Conservation (phyloP, 1,139 yeast species). For the Suhomyces bolitotheri region DNA sequence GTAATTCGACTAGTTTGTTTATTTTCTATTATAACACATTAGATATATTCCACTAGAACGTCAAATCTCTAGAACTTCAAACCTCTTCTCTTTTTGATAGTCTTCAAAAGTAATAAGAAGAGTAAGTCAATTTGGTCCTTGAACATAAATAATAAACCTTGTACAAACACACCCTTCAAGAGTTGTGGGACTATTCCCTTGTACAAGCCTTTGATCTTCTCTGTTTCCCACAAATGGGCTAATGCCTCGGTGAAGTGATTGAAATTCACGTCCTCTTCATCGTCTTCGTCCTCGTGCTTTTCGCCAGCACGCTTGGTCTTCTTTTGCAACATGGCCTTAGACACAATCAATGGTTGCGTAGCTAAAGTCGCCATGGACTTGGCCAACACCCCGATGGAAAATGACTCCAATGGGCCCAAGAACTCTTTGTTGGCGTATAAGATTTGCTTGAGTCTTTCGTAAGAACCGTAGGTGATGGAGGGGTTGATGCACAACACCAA, state of each 20-base stretch:
- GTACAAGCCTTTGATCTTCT: conserved; percentile 60
- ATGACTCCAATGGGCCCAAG: conserved; percentile 67
- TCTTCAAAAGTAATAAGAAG: conserved; percentile 39
- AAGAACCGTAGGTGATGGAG: conserved; percentile 83
- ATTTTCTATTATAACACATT: background rate
- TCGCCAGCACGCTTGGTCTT: conserved; percentile 28
- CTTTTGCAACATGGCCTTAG: conserved; percentile 80
- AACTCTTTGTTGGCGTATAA: conserved; percentile 48
- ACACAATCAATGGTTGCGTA: conserved; percentile 84
- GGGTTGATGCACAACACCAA: conserved; percentile 80
- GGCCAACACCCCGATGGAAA: conserved; percentile 73
- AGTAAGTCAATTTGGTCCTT: conserved; percentile 64
- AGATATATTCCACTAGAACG: conserved; percentile 4
- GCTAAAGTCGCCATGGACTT: conserved; percentile 78
- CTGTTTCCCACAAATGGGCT: conserved; percentile 46
- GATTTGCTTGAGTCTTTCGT: conserved; percentile 64
- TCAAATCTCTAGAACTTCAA: conserved; percentile 6
- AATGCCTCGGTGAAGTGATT: conserved; percentile 56
- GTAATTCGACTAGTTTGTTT: too few species aligned
- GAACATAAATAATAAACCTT: conserved; percentile 81
- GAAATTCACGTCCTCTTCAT: conserved; percentile 40
- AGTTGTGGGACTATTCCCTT: conserved; percentile 83
- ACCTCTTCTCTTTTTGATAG: conserved; percentile 8
- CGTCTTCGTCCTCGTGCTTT: conserved; percentile 20
- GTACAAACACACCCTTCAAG: conserved; percentile 79